A percentile compares a stretch with the other conserved stretches of the same genome.
These are phyloP conservation scores for Wallacemonas sp. DNA, from an alignment of 208 protist species.

Conservation along the genomic window DNA sequence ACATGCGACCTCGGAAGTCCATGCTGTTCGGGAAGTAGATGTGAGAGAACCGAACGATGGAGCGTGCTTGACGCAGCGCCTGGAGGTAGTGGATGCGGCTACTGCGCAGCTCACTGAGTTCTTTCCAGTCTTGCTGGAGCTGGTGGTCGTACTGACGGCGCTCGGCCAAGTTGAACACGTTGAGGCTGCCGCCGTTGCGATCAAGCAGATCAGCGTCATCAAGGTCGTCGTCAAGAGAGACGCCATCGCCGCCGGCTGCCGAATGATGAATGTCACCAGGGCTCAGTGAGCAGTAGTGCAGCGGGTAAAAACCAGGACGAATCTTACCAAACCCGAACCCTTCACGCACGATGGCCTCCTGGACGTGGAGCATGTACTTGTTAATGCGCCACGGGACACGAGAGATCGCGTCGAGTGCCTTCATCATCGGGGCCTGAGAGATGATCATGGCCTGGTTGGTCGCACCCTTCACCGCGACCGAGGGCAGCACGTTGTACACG, in stretches of 20 bases:
- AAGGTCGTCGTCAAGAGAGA: conserved; percentile 20
- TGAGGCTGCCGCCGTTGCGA: not conserved
- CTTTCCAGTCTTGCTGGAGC: conserved; percentile 79
- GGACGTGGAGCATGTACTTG: conserved; percentile 93
- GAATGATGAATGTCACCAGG: conserved; percentile 60
- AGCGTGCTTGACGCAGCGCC: conserved; percentile 87
- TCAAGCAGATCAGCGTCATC: conserved; percentile 24
- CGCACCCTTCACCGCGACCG: conserved; percentile 83
- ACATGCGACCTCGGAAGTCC: conserved; percentile 98
- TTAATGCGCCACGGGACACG: conserved; percentile 92
- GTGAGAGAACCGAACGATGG: conserved; percentile 88
- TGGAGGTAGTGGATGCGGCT: conserved; percentile 90
- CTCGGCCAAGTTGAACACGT: conserved; percentile 73
- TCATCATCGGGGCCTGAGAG: conserved; percentile 92
- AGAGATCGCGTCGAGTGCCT: conserved; percentile 88
- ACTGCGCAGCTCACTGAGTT: conserved; percentile 78
- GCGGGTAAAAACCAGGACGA: conserved; percentile 85
- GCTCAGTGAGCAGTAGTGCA: conserved; percentile 78
- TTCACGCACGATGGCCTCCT: conserved; percentile 91
- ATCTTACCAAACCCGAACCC: conserved; percentile 93
- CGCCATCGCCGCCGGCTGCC: conserved; percentile 1
- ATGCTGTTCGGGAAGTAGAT: conserved; percentile 99
- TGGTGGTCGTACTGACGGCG: conserved; percentile 66
- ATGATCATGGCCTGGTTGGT: conserved; percentile 92
- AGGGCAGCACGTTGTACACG: conserved; percentile 90